A percentile compares a stretch with the other conserved stretches of the same genome.
These are phyloP conservation scores for Rhizopus delemar DNA, from an alignment of 371 early-diverging fungal species.

Conservation along the genomic window DNA sequence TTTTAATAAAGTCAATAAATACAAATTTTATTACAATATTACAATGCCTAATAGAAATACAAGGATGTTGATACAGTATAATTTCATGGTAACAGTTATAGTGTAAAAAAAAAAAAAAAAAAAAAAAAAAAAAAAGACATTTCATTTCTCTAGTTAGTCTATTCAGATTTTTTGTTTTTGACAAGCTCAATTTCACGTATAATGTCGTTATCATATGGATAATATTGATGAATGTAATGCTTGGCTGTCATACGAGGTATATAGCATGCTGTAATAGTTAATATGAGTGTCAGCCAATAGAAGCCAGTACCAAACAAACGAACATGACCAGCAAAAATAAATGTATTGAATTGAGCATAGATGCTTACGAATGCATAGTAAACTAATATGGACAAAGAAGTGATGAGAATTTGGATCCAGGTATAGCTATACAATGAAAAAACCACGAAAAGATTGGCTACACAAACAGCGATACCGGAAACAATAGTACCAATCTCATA, in stretches of 20 bases:
- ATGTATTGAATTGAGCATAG: slow-evolving; percentile 49
- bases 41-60: too few species aligned
- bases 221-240: slow-evolving; percentile 49
- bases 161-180: background rate
- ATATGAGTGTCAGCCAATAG: slow-evolving; percentile 55
- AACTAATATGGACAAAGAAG: slow-evolving; percentile 53
- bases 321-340: slow-evolving; percentile 46
- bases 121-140: too few species aligned
- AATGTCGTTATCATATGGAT: slow-evolving; percentile 68
- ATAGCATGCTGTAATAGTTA: slow-evolving; percentile 53
- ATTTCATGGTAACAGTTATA: too few species aligned
- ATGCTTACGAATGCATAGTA: slow-evolving; percentile 52
- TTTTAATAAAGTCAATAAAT: too few species aligned
- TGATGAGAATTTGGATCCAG: slow-evolving; percentile 66
- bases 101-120: too few species aligned
- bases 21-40: too few species aligned
- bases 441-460: slow-evolving; percentile 81
- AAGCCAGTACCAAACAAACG: slow-evolving; percentile 49
- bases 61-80: too few species aligned
- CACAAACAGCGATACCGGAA: slow-evolving; percentile 72
- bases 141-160: too few species aligned
- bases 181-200: slow-evolving; percentile 60
- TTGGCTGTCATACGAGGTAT: slow-evolving; percentile 55
- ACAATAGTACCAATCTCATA: slow-evolving; percentile 81
- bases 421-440: slow-evolving; percentile 78